phyloP scores from a whole-genome alignment of 257 asterid species.

The Primulina eburnea region DNA sequence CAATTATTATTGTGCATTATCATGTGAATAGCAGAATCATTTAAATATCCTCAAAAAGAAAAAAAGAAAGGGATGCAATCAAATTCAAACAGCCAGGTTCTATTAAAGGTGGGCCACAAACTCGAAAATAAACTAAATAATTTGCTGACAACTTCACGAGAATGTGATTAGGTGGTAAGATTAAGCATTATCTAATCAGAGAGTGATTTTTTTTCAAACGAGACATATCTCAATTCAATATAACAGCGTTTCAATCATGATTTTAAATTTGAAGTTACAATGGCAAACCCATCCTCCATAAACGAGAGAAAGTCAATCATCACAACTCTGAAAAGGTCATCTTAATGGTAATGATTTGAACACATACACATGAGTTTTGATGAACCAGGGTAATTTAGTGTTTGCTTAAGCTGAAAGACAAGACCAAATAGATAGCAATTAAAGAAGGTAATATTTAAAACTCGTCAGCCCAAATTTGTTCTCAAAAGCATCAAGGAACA shows the following conservation, averaged over 20 bases:
- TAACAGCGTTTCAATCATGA: neutral
- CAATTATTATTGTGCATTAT: too few species aligned
- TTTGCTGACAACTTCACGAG: neutral
- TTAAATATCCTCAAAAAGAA: too few species aligned
- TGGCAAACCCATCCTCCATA: neutral
- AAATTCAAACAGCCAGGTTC: too few species aligned
- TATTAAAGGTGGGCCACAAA: neutral
- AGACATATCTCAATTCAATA: neutral
- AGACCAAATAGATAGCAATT: neutral
- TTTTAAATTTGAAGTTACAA: neutral
- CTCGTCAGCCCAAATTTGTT: neutral
- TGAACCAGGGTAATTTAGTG: neutral
- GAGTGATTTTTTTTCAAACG: neutral
- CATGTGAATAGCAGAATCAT: too few species aligned
- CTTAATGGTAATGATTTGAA: neutral
- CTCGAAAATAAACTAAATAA: too few species aligned
- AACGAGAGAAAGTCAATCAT: neutral
- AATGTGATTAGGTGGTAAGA: neutral
- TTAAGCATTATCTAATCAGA: neutral
- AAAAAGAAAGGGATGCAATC: too few species aligned
- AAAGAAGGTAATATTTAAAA: too few species aligned
- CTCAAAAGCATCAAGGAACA: neutral
- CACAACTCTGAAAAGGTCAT: neutral
- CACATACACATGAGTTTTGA: too few species aligned
- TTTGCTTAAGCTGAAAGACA: neutral